Evolutionary conservation across 257 asterid species (phyloP), one percentile per base, ranked within the genome.

Genomic region (Vinca minor): DNA sequence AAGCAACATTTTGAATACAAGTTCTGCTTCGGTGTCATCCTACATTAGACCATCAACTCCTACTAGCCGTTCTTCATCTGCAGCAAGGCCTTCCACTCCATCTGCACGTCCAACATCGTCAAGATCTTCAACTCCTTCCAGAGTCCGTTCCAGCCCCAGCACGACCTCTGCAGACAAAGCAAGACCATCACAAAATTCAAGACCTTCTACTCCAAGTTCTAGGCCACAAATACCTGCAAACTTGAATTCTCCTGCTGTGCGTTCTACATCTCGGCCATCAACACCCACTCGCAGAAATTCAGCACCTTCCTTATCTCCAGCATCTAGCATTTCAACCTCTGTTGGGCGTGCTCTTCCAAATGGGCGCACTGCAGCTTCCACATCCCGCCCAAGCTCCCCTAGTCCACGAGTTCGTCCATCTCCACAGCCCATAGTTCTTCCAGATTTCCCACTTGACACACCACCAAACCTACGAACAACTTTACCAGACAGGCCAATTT

Each of bases 201-300:
- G 99, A 70, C 97, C 99, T 65, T 89, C 99, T 76, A 93, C 99
- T 73, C 99, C 99, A 68, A 89, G 80, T 62, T 85, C 98, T 29
- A 82, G 97, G 85, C 75, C 95, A 61, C 97, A 83, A 65, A 71
- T 81, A 49, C 67, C 95, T 15, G 79, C 84, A 62, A 83, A 79
- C 69, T 21, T 69, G 72, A 87, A 55, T 72, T 70, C 94, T 52
- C 79, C 85, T 57, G 71, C 83, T 69, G 15, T 75, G 68, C 84
- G 95, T 60, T 69, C 91, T 62, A 67, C 83, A 65, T 87, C 98
- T 15, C 83, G 98, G 79, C 92, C 98, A 66, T 93, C 95, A 67
- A 93, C 99, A 36, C 99, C 99, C 69, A 87, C 94, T 47, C 94
- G 94, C 58, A 89, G 94, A 69, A 85, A 66, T 71, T 31, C 85